phyloP scores from a whole-genome alignment of 208 protist genomes.

The Leishmania braziliensis region DNA sequence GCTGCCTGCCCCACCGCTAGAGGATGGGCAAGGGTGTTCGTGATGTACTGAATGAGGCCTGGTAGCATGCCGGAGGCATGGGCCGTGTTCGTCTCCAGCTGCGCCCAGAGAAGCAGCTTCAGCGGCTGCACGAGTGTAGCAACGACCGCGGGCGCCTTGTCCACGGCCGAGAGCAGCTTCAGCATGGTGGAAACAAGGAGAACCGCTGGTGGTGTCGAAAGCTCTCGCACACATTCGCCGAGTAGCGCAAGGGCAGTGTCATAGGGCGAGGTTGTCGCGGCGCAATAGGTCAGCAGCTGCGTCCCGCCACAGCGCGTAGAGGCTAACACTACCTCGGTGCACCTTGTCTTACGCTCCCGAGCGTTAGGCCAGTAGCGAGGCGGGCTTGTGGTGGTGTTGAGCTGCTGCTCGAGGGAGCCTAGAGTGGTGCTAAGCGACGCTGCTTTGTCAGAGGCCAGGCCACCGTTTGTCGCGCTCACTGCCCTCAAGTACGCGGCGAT shows the following conservation, averaged over 20 bases:
- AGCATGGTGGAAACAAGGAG: slow-evolving; percentile 13
- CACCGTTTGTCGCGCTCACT: not conserved
- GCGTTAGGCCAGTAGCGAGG: slow-evolving; percentile 15
- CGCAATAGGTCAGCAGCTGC: not conserved
- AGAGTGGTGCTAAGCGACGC: not conserved
- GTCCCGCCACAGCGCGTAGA: not conserved
- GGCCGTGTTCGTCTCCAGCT: slow-evolving; percentile 18
- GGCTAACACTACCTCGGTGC: slow-evolving; percentile 12
- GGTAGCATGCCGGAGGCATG: slow-evolving; percentile 12
- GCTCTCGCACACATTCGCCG: slow-evolving; percentile 15
- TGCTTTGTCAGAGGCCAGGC: not conserved
- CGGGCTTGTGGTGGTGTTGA: not conserved
- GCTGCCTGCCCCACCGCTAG: not conserved
- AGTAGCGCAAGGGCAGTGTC: slow-evolving; percentile 9
- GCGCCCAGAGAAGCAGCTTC: slow-evolving; percentile 7
- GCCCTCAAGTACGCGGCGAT: slow-evolving; percentile 18
- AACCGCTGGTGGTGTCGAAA: not conserved
- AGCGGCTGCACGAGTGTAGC: slow-evolving; percentile 7
- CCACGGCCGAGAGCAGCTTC: slow-evolving; percentile 16
- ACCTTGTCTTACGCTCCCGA: slow-evolving; percentile 7
- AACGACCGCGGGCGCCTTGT: slow-evolving; percentile 11
- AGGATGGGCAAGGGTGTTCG: not conserved
- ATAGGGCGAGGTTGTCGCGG: not conserved
- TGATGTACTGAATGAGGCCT: slow-evolving; percentile 18
- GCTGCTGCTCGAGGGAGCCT: not conserved